Evolutionary conservation across 1,284 basidiomycete species (phyloP).

Genomic region (Anthracocystis setariae): DNA sequence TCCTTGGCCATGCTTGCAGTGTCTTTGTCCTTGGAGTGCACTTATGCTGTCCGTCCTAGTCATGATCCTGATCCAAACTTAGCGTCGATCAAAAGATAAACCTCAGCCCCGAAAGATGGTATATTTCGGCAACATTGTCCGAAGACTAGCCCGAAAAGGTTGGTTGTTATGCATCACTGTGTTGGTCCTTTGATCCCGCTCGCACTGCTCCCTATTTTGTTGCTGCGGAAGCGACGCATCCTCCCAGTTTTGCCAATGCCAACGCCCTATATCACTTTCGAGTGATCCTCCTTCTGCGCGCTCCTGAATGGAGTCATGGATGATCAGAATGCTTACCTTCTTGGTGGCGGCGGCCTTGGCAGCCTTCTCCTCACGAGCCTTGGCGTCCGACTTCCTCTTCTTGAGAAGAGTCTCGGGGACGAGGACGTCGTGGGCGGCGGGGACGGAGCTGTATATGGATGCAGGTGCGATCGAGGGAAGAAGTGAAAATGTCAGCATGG

Average conservation of each 20-base stretch:
- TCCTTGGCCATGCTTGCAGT: background rate
- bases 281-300: slow-evolving; percentile 72
- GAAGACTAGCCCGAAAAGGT: slow-evolving; percentile 61
- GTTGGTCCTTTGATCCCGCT: slow-evolving; percentile 15
- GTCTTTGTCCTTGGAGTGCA: background rate
- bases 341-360: slow-evolving; percentile 84
- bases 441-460: slow-evolving; percentile 62
- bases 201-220: background rate
- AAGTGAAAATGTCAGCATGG: slow-evolving; percentile 12
- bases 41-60: background rate
- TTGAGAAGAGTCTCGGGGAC: slow-evolving; percentile 68
- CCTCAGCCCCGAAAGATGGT: slow-evolving; percentile 69
- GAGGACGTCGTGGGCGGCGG: slow-evolving; percentile 64
- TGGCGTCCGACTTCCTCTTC: slow-evolving; percentile 98
- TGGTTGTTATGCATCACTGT: slow-evolving; percentile 62
- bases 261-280: too few species aligned
- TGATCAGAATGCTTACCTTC: slow-evolving; percentile 75
- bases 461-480: background rate
- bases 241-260: too few species aligned
- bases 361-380: slow-evolving; percentile 94
- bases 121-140: slow-evolving; percentile 66
- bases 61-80: background rate
- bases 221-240: too few species aligned
- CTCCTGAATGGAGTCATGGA: slow-evolving; percentile 72
- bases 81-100: slow-evolving; percentile 21